Percentiles rank a stretch among this genome's conserved stretches.
These are phyloP conservation scores for Dactylellina sp. DNA, from an alignment of 2,329 filamentous ascomycete species.

Conservation along the genomic window DNA sequence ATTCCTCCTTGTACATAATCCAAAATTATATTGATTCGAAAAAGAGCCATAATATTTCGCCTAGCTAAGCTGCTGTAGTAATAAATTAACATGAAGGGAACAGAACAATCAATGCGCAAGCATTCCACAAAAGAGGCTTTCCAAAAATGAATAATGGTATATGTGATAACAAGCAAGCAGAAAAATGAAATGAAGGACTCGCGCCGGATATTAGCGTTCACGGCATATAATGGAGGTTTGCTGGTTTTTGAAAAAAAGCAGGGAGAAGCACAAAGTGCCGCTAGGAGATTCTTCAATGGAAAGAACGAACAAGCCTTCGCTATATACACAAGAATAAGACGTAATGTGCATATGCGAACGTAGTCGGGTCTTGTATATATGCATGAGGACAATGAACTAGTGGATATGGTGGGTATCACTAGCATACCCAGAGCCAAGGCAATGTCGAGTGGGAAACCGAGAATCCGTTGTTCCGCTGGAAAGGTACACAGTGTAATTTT, in stretches of 20 bases:
- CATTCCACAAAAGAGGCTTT: not conserved
- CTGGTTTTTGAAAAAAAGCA: conserved; percentile 6
- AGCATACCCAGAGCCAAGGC: conserved; percentile 6
- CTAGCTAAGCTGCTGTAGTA: conserved; percentile 37
- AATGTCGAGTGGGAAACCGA: not conserved
- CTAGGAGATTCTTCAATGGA: not conserved
- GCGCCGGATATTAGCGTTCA: conserved; percentile 25
- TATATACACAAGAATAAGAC: conserved; percentile 44
- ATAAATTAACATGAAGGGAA: conserved; percentile 18
- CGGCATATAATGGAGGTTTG: conserved; percentile 17
- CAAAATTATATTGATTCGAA: not conserved
- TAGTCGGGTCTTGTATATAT: conserved; percentile 4
- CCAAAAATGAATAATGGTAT: conserved; percentile 6
- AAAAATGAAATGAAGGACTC: conserved; percentile 27
- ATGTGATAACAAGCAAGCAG: conserved; percentile 4
- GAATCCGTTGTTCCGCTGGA: conserved; percentile 27
- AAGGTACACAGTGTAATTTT: conserved; percentile 22
- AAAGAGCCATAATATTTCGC: conserved; percentile 37
- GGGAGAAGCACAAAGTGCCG: conserved; percentile 18
- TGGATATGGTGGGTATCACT: not conserved
- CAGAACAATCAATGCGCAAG: conserved; percentile 7
- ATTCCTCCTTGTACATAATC: too few species aligned
- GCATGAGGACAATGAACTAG: conserved; percentile 7
- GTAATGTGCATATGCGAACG: conserved; percentile 37
- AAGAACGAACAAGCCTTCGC: conserved; percentile 45